Percentiles rank a stretch among this genome's conserved stretches.
Conservation (phyloP, 164 flowering plant species). For the Piper betle region DNA sequence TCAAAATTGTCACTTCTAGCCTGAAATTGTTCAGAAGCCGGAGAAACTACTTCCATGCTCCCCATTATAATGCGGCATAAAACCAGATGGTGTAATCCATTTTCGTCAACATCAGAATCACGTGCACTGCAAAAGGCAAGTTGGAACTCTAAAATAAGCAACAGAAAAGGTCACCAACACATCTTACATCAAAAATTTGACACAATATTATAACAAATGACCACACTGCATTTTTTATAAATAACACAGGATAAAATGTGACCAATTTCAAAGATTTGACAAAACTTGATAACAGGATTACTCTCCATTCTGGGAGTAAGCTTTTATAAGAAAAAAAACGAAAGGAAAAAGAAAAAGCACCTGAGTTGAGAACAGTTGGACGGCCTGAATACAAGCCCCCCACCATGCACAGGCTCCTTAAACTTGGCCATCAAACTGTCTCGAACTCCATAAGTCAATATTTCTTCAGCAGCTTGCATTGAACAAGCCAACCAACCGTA, state of each 20-base stretch:
- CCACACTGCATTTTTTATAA: too few species aligned
- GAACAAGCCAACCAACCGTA: slow-evolving; percentile 82
- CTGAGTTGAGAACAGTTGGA: slow-evolving; percentile 38
- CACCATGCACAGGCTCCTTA: slow-evolving; percentile 31
- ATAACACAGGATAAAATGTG: too few species aligned
- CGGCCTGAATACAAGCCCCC: slow-evolving; percentile 68
- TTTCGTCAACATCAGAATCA: slow-evolving; percentile 87
- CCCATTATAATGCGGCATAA: slow-evolving; percentile 93
- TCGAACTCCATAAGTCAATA: slow-evolving; percentile 61
- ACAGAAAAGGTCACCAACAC: not conserved
- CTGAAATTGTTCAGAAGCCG: slow-evolving; percentile 55
- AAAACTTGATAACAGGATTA: too few species aligned
- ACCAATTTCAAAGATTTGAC: too few species aligned
- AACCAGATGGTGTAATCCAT: slow-evolving; percentile 57
- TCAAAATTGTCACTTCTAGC: slow-evolving; percentile 67
- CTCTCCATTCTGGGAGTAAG: too few species aligned
- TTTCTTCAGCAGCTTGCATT: slow-evolving; percentile 25
- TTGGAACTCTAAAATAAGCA: slow-evolving; percentile 21
- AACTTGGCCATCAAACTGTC: slow-evolving; percentile 19
- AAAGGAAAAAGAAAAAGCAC: slow-evolving; percentile 14
- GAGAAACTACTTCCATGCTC: slow-evolving; percentile 61
- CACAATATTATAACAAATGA: too few species aligned
- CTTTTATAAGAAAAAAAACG: too few species aligned
- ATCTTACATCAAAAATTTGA: not conserved
- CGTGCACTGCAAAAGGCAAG: slow-evolving; percentile 43